Evolutionary conservation across 2,329 filamentous ascomycete genomes (phyloP).

Genomic region (Aspergillus sp.): DNA sequence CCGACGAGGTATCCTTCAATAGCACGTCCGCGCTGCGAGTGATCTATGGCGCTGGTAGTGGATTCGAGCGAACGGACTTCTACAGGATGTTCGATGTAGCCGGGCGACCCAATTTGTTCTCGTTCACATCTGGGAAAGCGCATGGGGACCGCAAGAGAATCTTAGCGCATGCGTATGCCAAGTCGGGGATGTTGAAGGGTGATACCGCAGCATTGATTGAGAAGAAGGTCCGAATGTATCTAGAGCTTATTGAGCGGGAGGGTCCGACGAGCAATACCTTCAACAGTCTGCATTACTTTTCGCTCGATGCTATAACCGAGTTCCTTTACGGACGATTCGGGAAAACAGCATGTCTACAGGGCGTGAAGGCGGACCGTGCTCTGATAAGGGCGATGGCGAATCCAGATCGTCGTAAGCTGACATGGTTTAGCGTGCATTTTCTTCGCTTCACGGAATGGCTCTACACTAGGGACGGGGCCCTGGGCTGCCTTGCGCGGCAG

Average conservation of each 20-base stretch:
- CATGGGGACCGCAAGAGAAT: conserved; percentile 49
- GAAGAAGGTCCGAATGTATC: conserved; percentile 34
- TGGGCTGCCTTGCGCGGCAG: conserved; percentile 29
- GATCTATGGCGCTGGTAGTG: conserved; percentile 50
- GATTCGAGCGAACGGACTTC: conserved; percentile 45
- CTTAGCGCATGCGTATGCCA: conserved; percentile 48
- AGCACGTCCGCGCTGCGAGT: conserved; percentile 42
- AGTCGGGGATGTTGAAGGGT: conserved; percentile 38
- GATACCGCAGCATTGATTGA: conserved; percentile 30
- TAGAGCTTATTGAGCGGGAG: conserved; percentile 36
- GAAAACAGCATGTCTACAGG: conserved; percentile 39
- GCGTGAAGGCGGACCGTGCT: conserved; percentile 29
- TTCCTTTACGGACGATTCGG: conserved; percentile 46
- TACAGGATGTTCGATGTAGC: conserved; percentile 53
- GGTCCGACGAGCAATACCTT: conserved; percentile 41
- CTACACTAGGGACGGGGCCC: conserved; percentile 36
- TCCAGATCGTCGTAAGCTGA: conserved; percentile 38
- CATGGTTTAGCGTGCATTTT: conserved; percentile 47
- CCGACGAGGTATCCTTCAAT: conserved; percentile 42
- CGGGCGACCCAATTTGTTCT: conserved; percentile 48
- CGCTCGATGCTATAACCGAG: conserved; percentile 47
- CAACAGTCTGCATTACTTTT: conserved; percentile 46
- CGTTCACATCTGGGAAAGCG: conserved; percentile 38
- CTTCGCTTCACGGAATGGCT: conserved; percentile 44
- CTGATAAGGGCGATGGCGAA: conserved; percentile 46